phyloP scores from a whole-genome alignment of 371 early-diverging fungal genomes.

The Apophysomyces sp. region DNA sequence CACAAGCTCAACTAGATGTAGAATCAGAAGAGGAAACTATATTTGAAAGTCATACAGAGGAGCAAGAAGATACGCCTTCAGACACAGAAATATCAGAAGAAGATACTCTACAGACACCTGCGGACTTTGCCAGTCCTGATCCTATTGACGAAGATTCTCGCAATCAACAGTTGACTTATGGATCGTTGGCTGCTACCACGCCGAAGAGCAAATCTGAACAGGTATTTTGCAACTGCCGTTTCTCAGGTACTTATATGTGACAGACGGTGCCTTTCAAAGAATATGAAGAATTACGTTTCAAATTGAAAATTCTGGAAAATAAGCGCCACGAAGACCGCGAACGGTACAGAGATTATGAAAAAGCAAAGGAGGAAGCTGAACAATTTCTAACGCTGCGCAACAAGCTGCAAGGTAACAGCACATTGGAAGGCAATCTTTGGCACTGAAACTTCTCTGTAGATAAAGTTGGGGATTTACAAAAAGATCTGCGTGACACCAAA shows the following conservation, averaged over 20 bases:
- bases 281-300: constrained; percentile 79
- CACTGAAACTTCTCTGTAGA: constrained; percentile 12
- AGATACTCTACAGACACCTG: constrained; percentile 15
- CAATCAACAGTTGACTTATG: constrained; percentile 24
- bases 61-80: constrained; percentile 10
- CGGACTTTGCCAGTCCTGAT: constrained; percentile 4
- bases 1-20: not conserved
- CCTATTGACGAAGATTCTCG: constrained; percentile 10
- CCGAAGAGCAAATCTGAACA: constrained; percentile 47
- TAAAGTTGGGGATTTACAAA: constrained; percentile 72
- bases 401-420: constrained; percentile 59
- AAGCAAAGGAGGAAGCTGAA: constrained; percentile 72
- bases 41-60: not conserved
- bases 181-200: constrained; percentile 30
- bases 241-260: not conserved
- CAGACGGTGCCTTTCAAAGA: constrained; percentile 63
- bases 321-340: constrained; percentile 86
- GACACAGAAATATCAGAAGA: constrained; percentile 17
- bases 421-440: not conserved
- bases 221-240: constrained; percentile 1
- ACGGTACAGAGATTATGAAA: constrained; percentile 70
- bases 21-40: not conserved
- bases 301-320: constrained; percentile 74
- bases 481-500: constrained; percentile 67
- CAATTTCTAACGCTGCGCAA: constrained; percentile 66